Conservation (phyloP, 352 stramenopile species). For the Phytophthora megakarya region DNA sequence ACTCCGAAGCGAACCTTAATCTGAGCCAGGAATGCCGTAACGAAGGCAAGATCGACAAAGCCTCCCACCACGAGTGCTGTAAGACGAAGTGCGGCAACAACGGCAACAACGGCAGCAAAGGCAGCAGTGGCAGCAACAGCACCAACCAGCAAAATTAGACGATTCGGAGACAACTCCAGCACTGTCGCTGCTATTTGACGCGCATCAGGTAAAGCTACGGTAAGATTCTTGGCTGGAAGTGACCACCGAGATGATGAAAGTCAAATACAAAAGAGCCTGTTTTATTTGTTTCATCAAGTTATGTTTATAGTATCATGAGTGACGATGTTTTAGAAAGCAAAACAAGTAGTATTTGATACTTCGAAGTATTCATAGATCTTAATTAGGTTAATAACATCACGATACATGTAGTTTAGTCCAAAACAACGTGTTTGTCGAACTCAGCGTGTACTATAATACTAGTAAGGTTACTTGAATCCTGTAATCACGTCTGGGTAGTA, state of each 20-base stretch:
- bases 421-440: too few relatives aligned
- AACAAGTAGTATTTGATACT: too few relatives aligned
- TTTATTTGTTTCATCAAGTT: constrained; percentile 9
- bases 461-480: too few relatives aligned
- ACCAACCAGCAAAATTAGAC: background rate
- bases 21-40: constrained; percentile 26
- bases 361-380: too few relatives aligned
- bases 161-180: background rate
- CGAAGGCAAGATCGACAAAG: background rate
- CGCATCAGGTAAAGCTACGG: background rate
- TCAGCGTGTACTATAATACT: too few relatives aligned
- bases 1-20: constrained; percentile 18
- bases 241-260: background rate
- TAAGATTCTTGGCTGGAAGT: background rate
- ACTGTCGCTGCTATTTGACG: background rate
- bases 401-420: too few relatives aligned
- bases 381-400: too few relatives aligned
- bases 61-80: constrained; percentile 9
- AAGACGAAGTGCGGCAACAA: constrained; percentile 11
- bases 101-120: too few relatives aligned
- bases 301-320: background rate
- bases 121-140: too few relatives aligned
- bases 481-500: too few relatives aligned
- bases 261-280: constrained; percentile 10
- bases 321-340: too few relatives aligned